A percentile compares a stretch with the other conserved stretches of the same genome.
These are phyloP conservation scores for Auxenochlorella pyrenoidosa DNA, from an alignment of 139 green algal species.

Conservation along the genomic window DNA sequence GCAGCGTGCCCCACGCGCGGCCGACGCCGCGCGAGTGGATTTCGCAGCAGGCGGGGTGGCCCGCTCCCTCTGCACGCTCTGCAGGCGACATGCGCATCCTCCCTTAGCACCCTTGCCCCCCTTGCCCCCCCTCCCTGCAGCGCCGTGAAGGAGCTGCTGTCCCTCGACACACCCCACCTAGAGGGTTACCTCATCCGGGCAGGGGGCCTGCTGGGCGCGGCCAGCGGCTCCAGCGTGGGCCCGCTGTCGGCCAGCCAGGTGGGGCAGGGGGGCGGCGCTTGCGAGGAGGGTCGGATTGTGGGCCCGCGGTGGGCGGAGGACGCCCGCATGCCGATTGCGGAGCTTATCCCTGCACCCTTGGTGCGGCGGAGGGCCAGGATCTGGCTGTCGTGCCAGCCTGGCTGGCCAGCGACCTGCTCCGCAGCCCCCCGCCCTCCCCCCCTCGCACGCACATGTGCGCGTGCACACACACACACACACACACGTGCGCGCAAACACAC, in stretches of 20 bases:
- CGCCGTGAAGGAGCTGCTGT: constrained; percentile 50
- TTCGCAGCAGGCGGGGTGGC: no score
- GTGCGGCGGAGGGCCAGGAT: no score
- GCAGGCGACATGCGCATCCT: no score
- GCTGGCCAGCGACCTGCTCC: background rate
- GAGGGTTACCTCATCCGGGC: constrained; percentile 67
- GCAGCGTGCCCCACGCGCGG: background rate
- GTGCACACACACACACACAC: no score
- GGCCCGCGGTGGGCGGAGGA: no score
- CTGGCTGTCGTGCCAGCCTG: background rate
- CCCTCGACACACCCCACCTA: constrained; percentile 52
- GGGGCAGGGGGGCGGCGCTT: background rate
- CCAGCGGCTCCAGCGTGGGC: constrained; percentile 32
- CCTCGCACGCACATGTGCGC: no score
- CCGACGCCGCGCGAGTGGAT: no score
- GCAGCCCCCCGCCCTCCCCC: background rate
- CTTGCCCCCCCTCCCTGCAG: background rate
- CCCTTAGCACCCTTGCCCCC: background rate
- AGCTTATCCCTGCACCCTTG: no score
- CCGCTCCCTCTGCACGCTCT: no score
- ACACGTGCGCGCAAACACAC: no score
- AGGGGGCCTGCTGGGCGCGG: constrained; percentile 51
- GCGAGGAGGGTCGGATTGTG: background rate
- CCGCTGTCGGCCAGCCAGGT: constrained; percentile 49
- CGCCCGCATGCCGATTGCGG: no score